Evolutionary conservation across 345 rosid genomes (phyloP).

Genomic region (Salix arbutifolia): DNA sequence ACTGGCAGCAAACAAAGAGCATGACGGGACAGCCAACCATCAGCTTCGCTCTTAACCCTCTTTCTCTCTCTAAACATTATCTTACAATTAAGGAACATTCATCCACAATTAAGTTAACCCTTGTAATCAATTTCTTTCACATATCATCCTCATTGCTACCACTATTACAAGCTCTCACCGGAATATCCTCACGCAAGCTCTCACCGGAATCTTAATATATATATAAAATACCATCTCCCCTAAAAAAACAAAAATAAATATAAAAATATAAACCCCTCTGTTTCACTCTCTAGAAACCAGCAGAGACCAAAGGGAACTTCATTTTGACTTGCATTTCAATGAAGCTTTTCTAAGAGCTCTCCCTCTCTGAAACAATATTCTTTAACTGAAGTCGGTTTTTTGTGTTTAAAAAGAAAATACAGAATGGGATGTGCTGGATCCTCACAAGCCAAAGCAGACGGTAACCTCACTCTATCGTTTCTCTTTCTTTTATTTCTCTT

Average conservation of each 20-base stretch:
- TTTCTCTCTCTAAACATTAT: not conserved
- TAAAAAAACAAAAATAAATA: not conserved
- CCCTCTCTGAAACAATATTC: not conserved
- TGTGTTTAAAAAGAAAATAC: not conserved
- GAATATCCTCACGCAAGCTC: not conserved
- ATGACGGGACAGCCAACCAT: conserved; percentile 14
- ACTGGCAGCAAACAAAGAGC: not conserved
- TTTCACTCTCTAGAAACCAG: not conserved
- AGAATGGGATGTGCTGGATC: conserved; percentile 83
- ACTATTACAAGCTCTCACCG: too few relatives aligned
- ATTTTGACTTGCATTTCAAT: conserved; percentile 30
- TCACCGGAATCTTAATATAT: not conserved
- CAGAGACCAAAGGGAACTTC: conserved; percentile 9
- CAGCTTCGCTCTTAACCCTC: not conserved
- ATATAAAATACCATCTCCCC: not conserved
- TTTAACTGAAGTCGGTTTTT: not conserved
- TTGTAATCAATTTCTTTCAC: not conserved
- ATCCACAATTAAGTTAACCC: not conserved
- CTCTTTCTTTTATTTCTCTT: not conserved
- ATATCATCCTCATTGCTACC: not conserved
- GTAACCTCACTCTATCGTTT: conserved; percentile 22
- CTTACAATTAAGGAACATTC: not conserved
- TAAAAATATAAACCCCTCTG: not conserved
- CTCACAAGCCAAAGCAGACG: conserved; percentile 59
- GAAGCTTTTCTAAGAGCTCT: conserved; percentile 10